Base-by-base conservation (phyloP, 169 alveolate genomes). In the Cryptosporidium felis region DNA sequence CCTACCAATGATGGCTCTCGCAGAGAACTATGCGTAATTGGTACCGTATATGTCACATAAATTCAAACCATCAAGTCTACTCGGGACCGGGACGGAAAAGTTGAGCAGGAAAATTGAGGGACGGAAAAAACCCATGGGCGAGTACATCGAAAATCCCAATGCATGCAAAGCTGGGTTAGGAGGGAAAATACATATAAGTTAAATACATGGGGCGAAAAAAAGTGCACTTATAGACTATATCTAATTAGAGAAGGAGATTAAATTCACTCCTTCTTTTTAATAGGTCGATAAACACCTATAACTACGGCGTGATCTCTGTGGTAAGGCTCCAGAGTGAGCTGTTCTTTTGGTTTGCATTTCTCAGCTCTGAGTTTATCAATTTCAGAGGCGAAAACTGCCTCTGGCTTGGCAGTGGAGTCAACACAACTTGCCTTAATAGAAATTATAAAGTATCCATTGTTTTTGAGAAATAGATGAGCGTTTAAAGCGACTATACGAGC, bases 301-400 rank as follows among this genome's bases (percentile, higher is more conserved):
- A 98, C 99, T 59, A 96, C 98, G 44, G 99, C 99, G 89, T 97
- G 99, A 66, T 97, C 99, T 61, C 99, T 92, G 89, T 97, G 99
- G 92, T 96, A 97, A 10, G 99, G 99, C 88, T 97, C 99, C 51
- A 97, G 91, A 21, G 99, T 95, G 66, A 97, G 92, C 93, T 96
- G 97, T 90, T 97, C 99, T 80, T 96, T 94, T 28, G 99, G 99
- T 81, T 94, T 94, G 91, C 98, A 94, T 89, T 95, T 96, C 80
- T 96, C 98, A 96, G 96, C 90, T 92, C 97, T 1, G 94, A 93
- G 40, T 89, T 80, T 53, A 42, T 85, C 88, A 26, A 61, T 49
- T 90, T 97, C 97, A 44, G 92, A 89, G 23, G 95, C 95, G 82
- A 96, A 97, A 28, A 97, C 99, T 32, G 97, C 98, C 88, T 96